Conservation (phyloP, 441 rosid genomes). For the Erodium moschatum region DNA sequence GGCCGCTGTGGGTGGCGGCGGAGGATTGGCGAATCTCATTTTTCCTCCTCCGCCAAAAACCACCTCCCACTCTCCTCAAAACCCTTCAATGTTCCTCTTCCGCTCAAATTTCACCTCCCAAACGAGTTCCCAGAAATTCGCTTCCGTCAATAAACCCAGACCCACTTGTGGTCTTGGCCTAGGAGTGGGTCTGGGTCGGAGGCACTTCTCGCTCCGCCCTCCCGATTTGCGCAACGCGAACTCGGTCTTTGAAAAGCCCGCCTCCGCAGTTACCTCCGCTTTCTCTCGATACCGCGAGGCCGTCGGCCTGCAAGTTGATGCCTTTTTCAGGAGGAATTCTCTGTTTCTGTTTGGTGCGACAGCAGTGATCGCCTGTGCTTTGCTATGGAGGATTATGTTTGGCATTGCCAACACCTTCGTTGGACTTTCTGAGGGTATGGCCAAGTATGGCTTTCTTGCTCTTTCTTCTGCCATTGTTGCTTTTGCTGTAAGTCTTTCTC, state of each 20-base stretch:
- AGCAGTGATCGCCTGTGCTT: constrained; percentile 48
- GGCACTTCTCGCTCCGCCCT: constrained; percentile 38
- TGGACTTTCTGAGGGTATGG: constrained; percentile 83
- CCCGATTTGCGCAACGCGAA: constrained; percentile 41
- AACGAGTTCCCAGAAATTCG: not conserved
- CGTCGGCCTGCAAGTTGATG: constrained; percentile 63
- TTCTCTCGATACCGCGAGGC: constrained; percentile 58
- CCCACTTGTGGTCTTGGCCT: not conserved
- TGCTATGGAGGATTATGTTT: constrained; percentile 84
- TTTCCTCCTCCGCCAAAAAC: not conserved
- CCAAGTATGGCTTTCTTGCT: constrained; percentile 84
- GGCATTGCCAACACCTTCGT: constrained; percentile 72
- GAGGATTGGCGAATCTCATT: not conserved
- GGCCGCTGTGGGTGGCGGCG: not conserved
- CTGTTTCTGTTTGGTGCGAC: constrained; percentile 56
- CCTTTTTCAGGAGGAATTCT: constrained; percentile 58
- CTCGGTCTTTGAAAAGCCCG: constrained; percentile 47
- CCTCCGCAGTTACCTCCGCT: constrained; percentile 36
- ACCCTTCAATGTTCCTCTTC: constrained; percentile 2
- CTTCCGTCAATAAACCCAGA: constrained; percentile 13
- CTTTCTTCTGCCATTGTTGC: constrained; percentile 82
- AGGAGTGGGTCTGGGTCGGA: constrained; percentile 26
- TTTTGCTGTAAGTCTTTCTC: constrained; percentile 48
- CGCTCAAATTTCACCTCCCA: constrained; percentile 16
- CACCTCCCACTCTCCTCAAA: not conserved